phyloP scores from a whole-genome alignment of 306 rosid species.

The Citrullus amarus region DNA sequence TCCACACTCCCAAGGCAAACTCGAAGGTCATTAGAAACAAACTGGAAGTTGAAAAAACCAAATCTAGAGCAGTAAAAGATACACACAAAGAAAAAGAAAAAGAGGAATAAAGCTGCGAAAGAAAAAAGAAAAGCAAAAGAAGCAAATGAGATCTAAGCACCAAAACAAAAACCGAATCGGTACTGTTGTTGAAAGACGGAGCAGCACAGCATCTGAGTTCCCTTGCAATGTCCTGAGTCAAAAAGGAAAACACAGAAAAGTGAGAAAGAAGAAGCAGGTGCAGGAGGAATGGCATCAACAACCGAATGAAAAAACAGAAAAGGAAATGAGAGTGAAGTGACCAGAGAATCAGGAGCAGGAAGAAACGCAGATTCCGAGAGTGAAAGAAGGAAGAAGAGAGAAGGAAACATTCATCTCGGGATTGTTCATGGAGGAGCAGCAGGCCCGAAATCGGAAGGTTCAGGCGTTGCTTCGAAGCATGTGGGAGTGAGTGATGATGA shows the following conservation, averaged over 20 bases:
- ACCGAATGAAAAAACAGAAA: not conserved
- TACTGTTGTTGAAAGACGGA: not conserved
- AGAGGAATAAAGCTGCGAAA: conserved; percentile 1
- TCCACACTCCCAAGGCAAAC: not conserved
- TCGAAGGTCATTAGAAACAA: not conserved
- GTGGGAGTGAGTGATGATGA: not conserved
- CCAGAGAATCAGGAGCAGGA: not conserved
- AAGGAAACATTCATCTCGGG: not conserved
- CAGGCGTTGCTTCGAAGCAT: not conserved
- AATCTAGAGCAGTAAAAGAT: not conserved
- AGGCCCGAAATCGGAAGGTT: not conserved
- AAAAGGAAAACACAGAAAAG: not conserved
- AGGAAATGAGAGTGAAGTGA: not conserved
- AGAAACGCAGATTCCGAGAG: not conserved
- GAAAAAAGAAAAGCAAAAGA: not conserved
- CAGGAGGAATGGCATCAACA: not conserved
- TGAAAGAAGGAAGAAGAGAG: not conserved
- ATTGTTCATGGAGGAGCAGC: not conserved
- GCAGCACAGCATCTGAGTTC: not conserved
- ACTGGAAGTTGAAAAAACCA: not conserved
- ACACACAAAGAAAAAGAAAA: not conserved
- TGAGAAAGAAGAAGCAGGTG: not conserved
- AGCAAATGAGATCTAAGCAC: not conserved
- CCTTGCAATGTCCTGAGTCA: not conserved
- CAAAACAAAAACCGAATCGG: not conserved